Percentiles rank a stretch among this genome's conserved stretches.
Conservation (phyloP, 2,329 filamentous ascomycete genomes). For the Thielaviopsis ethacetica region DNA sequence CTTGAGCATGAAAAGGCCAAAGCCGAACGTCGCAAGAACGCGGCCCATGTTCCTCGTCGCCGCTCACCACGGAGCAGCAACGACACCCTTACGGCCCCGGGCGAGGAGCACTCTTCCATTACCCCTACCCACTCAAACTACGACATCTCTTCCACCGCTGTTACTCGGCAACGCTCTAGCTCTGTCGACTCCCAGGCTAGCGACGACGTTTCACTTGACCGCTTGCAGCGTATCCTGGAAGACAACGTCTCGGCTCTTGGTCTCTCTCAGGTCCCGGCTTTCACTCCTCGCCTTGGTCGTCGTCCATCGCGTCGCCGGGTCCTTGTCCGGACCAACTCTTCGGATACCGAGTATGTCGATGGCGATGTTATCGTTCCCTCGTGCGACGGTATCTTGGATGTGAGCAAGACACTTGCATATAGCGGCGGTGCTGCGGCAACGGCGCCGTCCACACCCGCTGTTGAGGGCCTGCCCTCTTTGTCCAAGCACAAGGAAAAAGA, state of each 20-base stretch:
- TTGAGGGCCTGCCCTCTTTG: constrained; percentile 13
- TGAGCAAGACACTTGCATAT: constrained; percentile 75
- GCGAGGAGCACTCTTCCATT: not conserved
- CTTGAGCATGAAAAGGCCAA: constrained; percentile 60
- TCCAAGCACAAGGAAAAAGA: constrained; percentile 44
- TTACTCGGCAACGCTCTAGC: constrained; percentile 23
- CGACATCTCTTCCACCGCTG: constrained; percentile 15
- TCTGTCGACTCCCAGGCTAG: constrained; percentile 52
- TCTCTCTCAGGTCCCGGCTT: constrained; percentile 27
- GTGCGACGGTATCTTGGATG: constrained; percentile 75
- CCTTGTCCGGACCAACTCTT: constrained; percentile 37
- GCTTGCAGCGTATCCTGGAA: constrained; percentile 64
- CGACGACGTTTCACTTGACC: constrained; percentile 53
- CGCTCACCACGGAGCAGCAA: constrained; percentile 19
- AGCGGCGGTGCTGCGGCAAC: constrained; percentile 32
- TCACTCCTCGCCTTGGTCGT: constrained; percentile 25
- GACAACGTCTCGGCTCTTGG: constrained; percentile 43
- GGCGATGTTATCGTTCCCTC: constrained; percentile 69
- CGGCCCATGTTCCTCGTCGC: constrained; percentile 22
- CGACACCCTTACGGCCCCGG: not conserved
- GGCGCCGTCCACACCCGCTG: constrained; percentile 17
- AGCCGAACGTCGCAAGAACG: constrained; percentile 34
- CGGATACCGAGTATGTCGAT: constrained; percentile 74
- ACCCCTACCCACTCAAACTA: constrained; percentile 9
- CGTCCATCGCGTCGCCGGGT: constrained; percentile 25